Evolutionary conservation across 2,329 filamentous ascomycete species (phyloP).

Genomic region (Amphichorda felina): DNA sequence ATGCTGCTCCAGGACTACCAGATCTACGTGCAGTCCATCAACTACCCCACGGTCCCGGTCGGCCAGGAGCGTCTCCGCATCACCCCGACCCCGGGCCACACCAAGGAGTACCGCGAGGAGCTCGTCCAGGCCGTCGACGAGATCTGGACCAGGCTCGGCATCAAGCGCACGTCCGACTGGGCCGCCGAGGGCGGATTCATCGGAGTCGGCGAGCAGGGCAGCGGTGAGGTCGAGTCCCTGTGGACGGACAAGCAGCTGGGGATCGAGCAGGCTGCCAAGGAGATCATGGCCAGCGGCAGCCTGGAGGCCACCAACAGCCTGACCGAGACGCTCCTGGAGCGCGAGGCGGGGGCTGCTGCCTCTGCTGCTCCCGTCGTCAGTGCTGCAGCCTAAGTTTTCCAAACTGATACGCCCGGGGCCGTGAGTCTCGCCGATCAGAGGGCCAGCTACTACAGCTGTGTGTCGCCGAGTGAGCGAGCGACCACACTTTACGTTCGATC

Average conservation of each 20-base stretch:
- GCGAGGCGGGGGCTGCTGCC: slow-evolving; percentile 27
- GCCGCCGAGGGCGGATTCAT: slow-evolving; percentile 85
- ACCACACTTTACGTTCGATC: too few relatives aligned
- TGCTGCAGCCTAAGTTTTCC: slow-evolving; percentile 9
- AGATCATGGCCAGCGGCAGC: slow-evolving; percentile 38
- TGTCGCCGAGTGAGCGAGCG: too few relatives aligned
- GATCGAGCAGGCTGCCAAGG: slow-evolving; percentile 52
- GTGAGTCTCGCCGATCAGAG: too few relatives aligned
- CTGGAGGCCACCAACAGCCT: slow-evolving; percentile 24
- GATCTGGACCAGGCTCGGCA: slow-evolving; percentile 79
- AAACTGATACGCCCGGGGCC: too few relatives aligned
- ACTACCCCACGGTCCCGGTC: slow-evolving; percentile 95
- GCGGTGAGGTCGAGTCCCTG: slow-evolving; percentile 51
- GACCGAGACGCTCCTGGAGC: slow-evolving; percentile 48
- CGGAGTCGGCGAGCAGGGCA: slow-evolving; percentile 68
- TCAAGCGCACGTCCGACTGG: slow-evolving; percentile 93
- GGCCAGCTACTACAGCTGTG: too few relatives aligned
- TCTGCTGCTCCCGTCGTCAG: slow-evolving; percentile 16
- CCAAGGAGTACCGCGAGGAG: slow-evolving; percentile 72
- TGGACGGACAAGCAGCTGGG: slow-evolving; percentile 89
- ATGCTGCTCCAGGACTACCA: slow-evolving; percentile 79
- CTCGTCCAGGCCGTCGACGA: slow-evolving; percentile 73
- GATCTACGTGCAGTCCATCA: slow-evolving; percentile 98
- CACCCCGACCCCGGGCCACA: slow-evolving; percentile 90
- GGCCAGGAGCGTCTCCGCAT: slow-evolving; percentile 96